Base-by-base conservation (phyloP, 176 grass and related monocot genomes). In the Bonia amplexicaulis region DNA sequence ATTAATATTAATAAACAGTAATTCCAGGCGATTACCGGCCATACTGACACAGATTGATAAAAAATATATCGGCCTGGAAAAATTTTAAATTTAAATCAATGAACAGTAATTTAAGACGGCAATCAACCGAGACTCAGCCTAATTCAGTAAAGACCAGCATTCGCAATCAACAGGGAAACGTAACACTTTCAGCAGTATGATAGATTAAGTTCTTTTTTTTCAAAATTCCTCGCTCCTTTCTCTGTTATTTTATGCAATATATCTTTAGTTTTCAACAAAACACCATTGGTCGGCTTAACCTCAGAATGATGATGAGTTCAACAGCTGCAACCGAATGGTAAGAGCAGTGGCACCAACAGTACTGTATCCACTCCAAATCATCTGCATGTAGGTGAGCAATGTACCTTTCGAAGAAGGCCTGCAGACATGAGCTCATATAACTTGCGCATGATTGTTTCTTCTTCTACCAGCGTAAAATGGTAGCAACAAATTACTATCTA, bases 401-500 rank as follows among this genome's bases (percentile, higher is more conserved):
- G 39, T 89, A 95, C 91, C 93, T 95, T 90, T 74, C 79, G 90
- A 85, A 98, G 72, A 79, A 98, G 83, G 13, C 93, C 91, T 84
- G 68, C 77, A 74, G 74, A 84, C 85, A 98, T 95, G 31, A 89
- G 26, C 54, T 92, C 84, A 47, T 95, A 93, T 57, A 98, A 65
- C 49, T 98, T 98, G 9, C 66, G 83, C 91, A 98, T 98, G 58
- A 93, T 82, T 83, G 89, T 93, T 83, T 98, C 91, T 82, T 98
- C 96, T 88, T 95, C 96, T 60, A 95, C 85, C 93, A 93, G 87
- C 41, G 84, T 12, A 86, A 48, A 77, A 68, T 66, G n/a, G 64
- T 61, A 60, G 25, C 17, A 85, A 63, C n/a, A 68, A 47, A n/a
- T 85, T 48, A 77, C 16, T 66, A 75, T 61, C 74, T 77, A 60